These are phyloP conservation scores for Pseudohalonectria lignicola DNA, from an alignment of 2,329 filamentous ascomycete species.

Conservation along the genomic window DNA sequence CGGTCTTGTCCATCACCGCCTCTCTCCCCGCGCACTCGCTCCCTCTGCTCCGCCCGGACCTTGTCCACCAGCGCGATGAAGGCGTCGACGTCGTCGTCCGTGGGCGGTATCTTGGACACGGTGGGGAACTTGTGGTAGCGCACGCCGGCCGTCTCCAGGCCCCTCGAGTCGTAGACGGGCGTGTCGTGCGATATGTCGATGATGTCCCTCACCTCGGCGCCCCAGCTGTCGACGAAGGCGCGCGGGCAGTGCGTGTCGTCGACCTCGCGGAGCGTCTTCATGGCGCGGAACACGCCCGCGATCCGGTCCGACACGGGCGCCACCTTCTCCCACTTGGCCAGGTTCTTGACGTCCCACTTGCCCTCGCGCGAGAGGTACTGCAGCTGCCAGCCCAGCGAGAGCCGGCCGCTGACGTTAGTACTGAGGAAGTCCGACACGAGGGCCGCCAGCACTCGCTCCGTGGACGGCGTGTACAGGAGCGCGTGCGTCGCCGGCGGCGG, in stretches of 20 bases:
- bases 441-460: constrained; percentile 66
- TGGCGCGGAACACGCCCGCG: constrained; percentile 68
- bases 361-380: constrained; percentile 79
- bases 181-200: constrained; percentile 87
- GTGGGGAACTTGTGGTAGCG: constrained; percentile 82
- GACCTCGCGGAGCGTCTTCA: constrained; percentile 88
- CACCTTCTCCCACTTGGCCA: constrained; percentile 81
- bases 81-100: constrained; percentile 36
- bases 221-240: constrained; percentile 60
- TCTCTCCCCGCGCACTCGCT: constrained; percentile 14
- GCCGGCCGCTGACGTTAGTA: constrained; percentile 61
- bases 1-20: constrained; percentile 27
- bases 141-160: constrained; percentile 54
- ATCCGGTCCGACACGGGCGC: constrained; percentile 69
- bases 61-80: constrained; percentile 49
- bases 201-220: constrained; percentile 57
- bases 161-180: constrained; percentile 75
- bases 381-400: constrained; percentile 83
- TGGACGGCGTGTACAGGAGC: constrained; percentile 68
- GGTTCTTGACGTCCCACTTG: constrained; percentile 97
- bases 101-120: constrained; percentile 80
- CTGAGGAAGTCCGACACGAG: constrained; percentile 75
- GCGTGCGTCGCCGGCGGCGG: constrained; percentile 73
- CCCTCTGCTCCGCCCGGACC: constrained; percentile 43
- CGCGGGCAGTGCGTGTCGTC: constrained; percentile 72